Evolutionary conservation across 2,329 filamentous ascomycete genomes (phyloP).

Genomic region (Helotiales sp.): DNA sequence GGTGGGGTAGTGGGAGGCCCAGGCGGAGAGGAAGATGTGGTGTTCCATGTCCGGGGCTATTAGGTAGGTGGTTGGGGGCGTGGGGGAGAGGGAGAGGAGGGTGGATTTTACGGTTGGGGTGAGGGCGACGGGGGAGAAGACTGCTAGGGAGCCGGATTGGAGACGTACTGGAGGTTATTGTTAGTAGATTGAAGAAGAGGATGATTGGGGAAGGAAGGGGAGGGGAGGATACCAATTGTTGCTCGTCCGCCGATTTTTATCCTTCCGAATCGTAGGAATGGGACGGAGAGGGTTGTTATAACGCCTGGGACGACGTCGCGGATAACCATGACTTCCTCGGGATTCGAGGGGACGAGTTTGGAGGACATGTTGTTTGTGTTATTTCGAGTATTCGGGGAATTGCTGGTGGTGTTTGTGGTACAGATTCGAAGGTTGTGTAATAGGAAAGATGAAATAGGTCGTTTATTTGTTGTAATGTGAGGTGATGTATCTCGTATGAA

Average conservation of each 20-base stretch:
- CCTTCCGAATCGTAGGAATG: slow-evolving; percentile 78
- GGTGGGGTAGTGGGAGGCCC: slow-evolving; percentile 75
- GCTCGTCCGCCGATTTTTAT: slow-evolving; percentile 84
- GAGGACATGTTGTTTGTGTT: slow-evolving; percentile 49
- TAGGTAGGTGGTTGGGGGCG: slow-evolving; percentile 70
- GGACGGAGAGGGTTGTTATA: slow-evolving; percentile 73
- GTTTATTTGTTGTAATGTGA: background rate
- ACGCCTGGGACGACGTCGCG: slow-evolving; percentile 79
- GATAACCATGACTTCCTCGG: slow-evolving; percentile 85
- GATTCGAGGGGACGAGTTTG: slow-evolving; percentile 68
- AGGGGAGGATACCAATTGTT: slow-evolving; percentile 65
- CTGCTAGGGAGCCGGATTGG: slow-evolving; percentile 72
- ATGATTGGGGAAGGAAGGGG: background rate
- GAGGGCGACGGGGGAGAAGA: slow-evolving; percentile 89
- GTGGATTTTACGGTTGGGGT: slow-evolving; percentile 71
- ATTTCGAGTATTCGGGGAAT: background rate
- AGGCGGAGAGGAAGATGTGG: slow-evolving; percentile 88
- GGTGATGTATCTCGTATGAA: background rate
- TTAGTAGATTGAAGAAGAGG: slow-evolving; percentile 4
- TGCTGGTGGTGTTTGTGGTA: background rate
- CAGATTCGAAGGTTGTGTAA: background rate
- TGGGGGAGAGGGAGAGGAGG: slow-evolving; percentile 64
- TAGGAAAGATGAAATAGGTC: background rate
- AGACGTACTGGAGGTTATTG: slow-evolving; percentile 63
- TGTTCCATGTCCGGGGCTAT: slow-evolving; percentile 88